Evolutionary conservation across 306 rosid species (phyloP), one percentile per base, ranked within the genome.

Genomic region (Vicia faba): DNA sequence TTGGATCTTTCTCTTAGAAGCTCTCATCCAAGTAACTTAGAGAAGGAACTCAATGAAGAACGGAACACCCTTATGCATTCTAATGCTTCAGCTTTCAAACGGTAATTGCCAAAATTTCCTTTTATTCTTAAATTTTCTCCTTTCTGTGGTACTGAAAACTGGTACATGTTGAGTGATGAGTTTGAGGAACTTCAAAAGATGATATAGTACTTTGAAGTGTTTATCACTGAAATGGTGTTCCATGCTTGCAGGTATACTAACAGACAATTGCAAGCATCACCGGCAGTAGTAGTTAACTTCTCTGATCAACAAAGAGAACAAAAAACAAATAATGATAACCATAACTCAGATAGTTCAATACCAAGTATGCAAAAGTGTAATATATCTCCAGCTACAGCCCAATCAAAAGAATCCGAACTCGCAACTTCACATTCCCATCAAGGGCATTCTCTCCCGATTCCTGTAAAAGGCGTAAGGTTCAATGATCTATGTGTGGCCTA

Each of bases 1-100:
- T 77, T 95, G 81, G 92, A 95, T 82, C 97, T 95, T 69, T 86
- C 99, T 70, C 84, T 95, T 31, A 86, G 85, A 89, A 75, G 97
- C 77, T 82, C 84, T 60, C 74, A 73, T 69, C 82, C 86, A 57
- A 26, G 73, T 62, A 81, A 76, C 69, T 78, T 76, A 56, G 86
- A 87, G 71, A 82, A 79, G 76, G 84, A 64, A 38, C 75, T 68
- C 51, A 54, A 78, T 23, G 87, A 81, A 85, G 89, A 86, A 70
- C 81, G 84, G 77, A 81, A 75, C 15, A 73, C 82, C 75, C 79
- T 95, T 65, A 83, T 82, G 76, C 90, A 84, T 59, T 95, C 97
- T 39, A 84, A 82, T 75, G 83, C 83, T 58, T 95, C 97, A 7
- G 99, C 99, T 74, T 95, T 95, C 80, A 79, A 91, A 49, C 73